Evolutionary conservation across 805 yeast species (phyloP).

Genomic region (Starmerella apis): DNA sequence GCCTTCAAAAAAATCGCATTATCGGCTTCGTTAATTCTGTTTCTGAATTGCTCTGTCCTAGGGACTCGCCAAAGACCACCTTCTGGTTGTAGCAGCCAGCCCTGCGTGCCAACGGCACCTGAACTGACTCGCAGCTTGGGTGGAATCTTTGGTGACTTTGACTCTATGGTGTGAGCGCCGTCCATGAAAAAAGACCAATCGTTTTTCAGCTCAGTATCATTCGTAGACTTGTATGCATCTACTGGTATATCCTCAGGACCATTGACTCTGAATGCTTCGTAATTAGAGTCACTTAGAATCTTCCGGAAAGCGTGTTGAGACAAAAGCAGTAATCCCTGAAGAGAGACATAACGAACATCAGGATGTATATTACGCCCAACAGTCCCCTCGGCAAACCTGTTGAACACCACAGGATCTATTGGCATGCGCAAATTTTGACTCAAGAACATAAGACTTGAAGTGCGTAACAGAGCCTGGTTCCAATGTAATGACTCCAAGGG

Average conservation of each 20-base stretch:
- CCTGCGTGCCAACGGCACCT: constrained; percentile 10
- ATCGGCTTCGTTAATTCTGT: background rate
- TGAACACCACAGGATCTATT: constrained; percentile 13
- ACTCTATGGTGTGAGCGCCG: background rate
- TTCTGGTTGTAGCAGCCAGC: constrained; percentile 12
- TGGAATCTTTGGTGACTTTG: background rate
- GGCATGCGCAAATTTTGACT: constrained; percentile 25
- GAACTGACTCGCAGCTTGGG: constrained; percentile 3
- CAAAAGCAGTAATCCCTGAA: constrained; percentile 47
- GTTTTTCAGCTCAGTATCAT: constrained; percentile 1
- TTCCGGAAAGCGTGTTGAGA: constrained; percentile 39
- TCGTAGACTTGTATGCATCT: background rate
- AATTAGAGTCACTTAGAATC: constrained; percentile 41
- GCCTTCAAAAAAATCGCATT: constrained; percentile 20
- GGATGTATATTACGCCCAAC: constrained; percentile 37
- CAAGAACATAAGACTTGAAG: constrained; percentile 21
- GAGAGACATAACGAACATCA: constrained; percentile 35
- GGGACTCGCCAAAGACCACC: constrained; percentile 13
- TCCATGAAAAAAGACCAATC: constrained; percentile 12
- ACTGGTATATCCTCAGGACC: constrained; percentile 5
- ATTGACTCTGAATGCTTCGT: constrained; percentile 27
- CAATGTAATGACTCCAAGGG: constrained; percentile 17
- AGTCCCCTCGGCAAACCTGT: constrained; percentile 22
- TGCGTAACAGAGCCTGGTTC: constrained; percentile 19
- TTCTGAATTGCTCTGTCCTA: background rate